A percentile compares a stretch with the other conserved stretches of the same genome.
These are phyloP conservation scores for Drechslerella stenobrocha DNA, from an alignment of 2,329 filamentous ascomycete genomes.

Conservation along the genomic window DNA sequence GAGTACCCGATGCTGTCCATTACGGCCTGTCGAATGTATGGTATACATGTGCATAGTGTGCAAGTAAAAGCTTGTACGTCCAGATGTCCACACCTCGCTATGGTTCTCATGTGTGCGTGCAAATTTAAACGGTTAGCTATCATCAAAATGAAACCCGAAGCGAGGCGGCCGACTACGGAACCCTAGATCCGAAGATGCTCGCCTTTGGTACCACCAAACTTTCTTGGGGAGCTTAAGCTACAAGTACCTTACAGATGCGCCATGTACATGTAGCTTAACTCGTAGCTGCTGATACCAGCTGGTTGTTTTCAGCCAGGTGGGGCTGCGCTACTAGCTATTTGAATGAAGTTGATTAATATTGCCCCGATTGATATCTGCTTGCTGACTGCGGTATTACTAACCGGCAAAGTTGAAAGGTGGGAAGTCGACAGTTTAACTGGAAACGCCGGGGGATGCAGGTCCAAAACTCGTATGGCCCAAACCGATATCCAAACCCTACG, in stretches of 20 bases:
- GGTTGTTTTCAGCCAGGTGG: too few species aligned
- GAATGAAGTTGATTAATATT: too few species aligned
- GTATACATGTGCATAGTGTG: too few species aligned
- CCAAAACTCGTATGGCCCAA: constrained; percentile 34
- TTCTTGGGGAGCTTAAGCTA: neutral
- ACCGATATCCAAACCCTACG: neutral
- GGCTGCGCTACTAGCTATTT: too few species aligned
- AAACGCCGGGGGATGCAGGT: constrained; percentile 25
- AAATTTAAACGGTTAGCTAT: neutral
- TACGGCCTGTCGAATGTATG: too few species aligned
- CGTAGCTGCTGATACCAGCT: too few species aligned
- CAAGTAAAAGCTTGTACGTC: too few species aligned
- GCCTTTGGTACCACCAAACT: constrained; percentile 26
- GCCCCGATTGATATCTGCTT: neutral
- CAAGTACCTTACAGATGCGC: too few species aligned
- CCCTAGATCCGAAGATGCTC: constrained; percentile 9
- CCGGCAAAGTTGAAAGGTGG: constrained; percentile 11
- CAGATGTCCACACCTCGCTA: too few species aligned
- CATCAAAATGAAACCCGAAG: constrained; percentile 3
- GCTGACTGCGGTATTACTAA: constrained; percentile 2
- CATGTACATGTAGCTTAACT: too few species aligned
- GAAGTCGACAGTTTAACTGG: constrained; percentile 11
- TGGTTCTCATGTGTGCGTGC: too few species aligned
- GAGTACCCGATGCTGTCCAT: too few species aligned
- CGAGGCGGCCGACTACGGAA: neutral